A percentile compares a stretch with the other conserved stretches of the same genome.
Evolutionary conservation across 2,329 filamentous ascomycete species (phyloP).

Genomic region (Colletotrichum graminicola): DNA sequence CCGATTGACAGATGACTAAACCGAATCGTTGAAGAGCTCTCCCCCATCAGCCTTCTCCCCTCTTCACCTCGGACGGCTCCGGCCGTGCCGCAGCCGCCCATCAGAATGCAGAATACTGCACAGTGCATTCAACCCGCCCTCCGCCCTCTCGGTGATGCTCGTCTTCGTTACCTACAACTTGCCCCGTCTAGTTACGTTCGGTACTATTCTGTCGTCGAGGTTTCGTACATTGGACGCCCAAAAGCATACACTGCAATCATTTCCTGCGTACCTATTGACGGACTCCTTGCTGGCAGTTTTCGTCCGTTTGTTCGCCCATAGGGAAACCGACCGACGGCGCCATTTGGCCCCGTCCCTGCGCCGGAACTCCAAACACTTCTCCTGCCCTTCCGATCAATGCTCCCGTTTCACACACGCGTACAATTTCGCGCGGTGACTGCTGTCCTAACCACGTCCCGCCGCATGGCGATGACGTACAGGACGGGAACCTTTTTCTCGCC

Average conservation of each 20-base stretch:
- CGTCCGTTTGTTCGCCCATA: conserved; percentile 1
- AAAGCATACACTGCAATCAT: background rate
- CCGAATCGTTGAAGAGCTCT: background rate
- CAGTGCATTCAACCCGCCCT: conserved; percentile 16
- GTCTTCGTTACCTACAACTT: background rate
- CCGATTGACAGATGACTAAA: background rate
- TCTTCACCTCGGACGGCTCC: background rate
- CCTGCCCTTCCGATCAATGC: conserved; percentile 37
- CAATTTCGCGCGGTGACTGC: conserved; percentile 18
- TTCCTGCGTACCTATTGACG: background rate
- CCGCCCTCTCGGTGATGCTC: background rate
- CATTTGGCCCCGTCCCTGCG: conserved; percentile 24
- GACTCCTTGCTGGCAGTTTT: background rate
- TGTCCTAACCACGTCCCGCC: background rate
- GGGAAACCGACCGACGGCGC: conserved; percentile 6
- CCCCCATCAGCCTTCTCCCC: background rate
- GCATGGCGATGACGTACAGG: conserved; percentile 28
- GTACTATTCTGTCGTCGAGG: background rate
- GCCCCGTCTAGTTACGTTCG: too few species aligned
- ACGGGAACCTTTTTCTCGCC: background rate
- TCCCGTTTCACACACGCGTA: conserved; percentile 35
- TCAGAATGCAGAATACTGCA: conserved; percentile 8
- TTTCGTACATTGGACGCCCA: background rate
- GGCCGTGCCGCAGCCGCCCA: conserved; percentile 26
- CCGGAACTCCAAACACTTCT: conserved; percentile 39